These are phyloP conservation scores for Clarireedia paspali DNA, from an alignment of 2,329 filamentous ascomycete genomes.

Conservation along the genomic window DNA sequence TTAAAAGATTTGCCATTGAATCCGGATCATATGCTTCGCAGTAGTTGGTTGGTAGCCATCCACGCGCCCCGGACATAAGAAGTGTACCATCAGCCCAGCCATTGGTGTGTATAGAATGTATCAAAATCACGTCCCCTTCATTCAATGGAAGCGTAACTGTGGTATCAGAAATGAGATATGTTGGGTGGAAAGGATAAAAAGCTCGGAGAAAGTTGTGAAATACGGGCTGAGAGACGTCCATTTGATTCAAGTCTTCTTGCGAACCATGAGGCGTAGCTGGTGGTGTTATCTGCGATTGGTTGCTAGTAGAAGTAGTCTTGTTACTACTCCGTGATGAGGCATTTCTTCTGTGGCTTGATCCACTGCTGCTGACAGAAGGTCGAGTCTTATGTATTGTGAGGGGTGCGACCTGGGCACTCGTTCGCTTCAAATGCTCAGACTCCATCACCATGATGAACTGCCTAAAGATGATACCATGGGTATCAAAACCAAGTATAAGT, in stretches of 20 bases:
- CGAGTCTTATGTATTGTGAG: constrained; percentile 43
- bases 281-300: constrained; percentile 58
- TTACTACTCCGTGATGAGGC: constrained; percentile 33
- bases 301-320: constrained; percentile 20
- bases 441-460: constrained; percentile 28
- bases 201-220: constrained; percentile 95
- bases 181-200: constrained; percentile 86
- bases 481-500: neutral
- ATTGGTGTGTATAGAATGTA: constrained; percentile 96
- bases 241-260: constrained; percentile 43
- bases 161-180: constrained; percentile 66
- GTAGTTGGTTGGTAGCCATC: constrained; percentile 97
- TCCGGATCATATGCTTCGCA: constrained; percentile 91
- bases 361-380: constrained; percentile 29
- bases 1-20: constrained; percentile 76
- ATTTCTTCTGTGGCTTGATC: constrained; percentile 35
- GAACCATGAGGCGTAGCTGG: constrained; percentile 67
- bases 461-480: constrained; percentile 3
- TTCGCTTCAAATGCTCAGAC: constrained; percentile 32
- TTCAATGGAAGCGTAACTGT: constrained; percentile 84
- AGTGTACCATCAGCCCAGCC: constrained; percentile 97
- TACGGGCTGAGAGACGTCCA: constrained; percentile 47
- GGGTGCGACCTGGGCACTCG: constrained; percentile 55
- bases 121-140: constrained; percentile 84
- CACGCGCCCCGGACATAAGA: constrained; percentile 74